A percentile compares a stretch with the other conserved stretches of the same genome.
Evolutionary conservation across 495 filamentous ascomycete species (phyloP).

Genomic region (Arthonia radiata): DNA sequence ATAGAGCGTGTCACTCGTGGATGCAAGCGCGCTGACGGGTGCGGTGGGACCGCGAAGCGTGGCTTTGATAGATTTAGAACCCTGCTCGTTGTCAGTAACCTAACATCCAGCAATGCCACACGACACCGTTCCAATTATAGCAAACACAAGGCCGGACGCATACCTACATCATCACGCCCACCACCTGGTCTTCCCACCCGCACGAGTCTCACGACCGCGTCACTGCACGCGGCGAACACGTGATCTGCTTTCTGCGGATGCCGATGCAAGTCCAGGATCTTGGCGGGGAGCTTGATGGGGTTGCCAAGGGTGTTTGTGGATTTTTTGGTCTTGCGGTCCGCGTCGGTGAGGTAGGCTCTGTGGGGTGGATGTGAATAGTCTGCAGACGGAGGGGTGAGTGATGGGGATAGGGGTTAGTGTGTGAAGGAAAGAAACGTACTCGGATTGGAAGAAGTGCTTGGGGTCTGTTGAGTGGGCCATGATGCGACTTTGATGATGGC

Average conservation of each 20-base stretch:
- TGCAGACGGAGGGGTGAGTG: slow-evolving; percentile 1
- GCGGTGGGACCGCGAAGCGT: slow-evolving; percentile 54
- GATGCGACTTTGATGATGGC: no score
- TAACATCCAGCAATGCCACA: no score
- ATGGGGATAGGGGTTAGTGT: slow-evolving; percentile 2
- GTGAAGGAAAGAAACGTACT: slow-evolving; percentile 23
- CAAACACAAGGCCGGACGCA: no score
- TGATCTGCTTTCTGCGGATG: slow-evolving; percentile 36
- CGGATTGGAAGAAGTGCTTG: slow-evolving; percentile 75
- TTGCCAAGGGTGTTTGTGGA: slow-evolving; percentile 59
- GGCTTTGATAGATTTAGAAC: no score
- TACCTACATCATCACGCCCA: no score
- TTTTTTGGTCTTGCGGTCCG: slow-evolving; percentile 50
- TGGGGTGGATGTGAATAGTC: slow-evolving; percentile 4
- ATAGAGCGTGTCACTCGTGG: slow-evolving; percentile 29
- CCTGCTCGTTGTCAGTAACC: no score
- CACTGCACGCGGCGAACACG: slow-evolving; percentile 71
- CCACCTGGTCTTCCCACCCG: no score
- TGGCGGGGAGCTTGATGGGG: slow-evolving; percentile 58
- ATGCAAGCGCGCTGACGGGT: slow-evolving; percentile 50
- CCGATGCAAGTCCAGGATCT: slow-evolving; percentile 51
- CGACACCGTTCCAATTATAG: no score
- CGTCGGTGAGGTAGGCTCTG: slow-evolving; percentile 48
- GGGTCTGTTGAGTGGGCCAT: slow-evolving; percentile 44
- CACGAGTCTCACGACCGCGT: slow-evolving; percentile 42